Base-by-base conservation (phyloP, 2,329 filamentous ascomycete species). In the Fonsecaea pugnacius region DNA sequence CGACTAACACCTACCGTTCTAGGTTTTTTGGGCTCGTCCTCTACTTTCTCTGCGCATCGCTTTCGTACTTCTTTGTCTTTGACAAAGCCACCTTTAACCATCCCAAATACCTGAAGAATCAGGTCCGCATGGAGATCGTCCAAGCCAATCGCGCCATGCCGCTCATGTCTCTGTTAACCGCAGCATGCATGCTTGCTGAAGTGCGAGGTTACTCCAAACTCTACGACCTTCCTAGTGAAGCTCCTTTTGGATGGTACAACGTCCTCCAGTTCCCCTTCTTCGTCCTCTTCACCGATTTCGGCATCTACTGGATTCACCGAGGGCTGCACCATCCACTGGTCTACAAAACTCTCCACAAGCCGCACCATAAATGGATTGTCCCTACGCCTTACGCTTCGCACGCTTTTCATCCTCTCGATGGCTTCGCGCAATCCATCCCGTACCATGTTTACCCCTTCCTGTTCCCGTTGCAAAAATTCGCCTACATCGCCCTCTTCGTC, bases 341-440 rank as follows among this genome's bases (percentile, higher is more conserved):
- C 71, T 98, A 98, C 86, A 96, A 93, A 82, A 83, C 83, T 70
- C 84, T 97, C 56, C 94, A 98, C 86, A 98, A 98, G 86, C 89
- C 92, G 70, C 94, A 98, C 80, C 94, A 98, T 87, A 97, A 96
- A 83, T 98, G 94, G 94, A 97, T 98, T 79, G 96, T 97, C 91
- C 94, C 94, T 2, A 96, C 92, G 2, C 94, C 94, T 0, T 97
- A 87, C 76, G 93, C 94, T 48, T 92, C 89, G 71, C 91, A 96
- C 75, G 94, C 94, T 63, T 98, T 98, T 85, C 92, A 98, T 81
- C 93, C 94, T 0, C 77, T 97, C 58, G 94, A 98, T 75, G 94
- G 94, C 74, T 97, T 89, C 79, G 85, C 88, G 10, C 94, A 98
- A 81, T 91, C 90, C 66, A 76, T 96, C 53, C 94, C 94, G 0